Evolutionary conservation across 768 basidiomycete species (phyloP), one percentile per base, ranked within the genome.

Genomic region (Tulasnella calospora): DNA sequence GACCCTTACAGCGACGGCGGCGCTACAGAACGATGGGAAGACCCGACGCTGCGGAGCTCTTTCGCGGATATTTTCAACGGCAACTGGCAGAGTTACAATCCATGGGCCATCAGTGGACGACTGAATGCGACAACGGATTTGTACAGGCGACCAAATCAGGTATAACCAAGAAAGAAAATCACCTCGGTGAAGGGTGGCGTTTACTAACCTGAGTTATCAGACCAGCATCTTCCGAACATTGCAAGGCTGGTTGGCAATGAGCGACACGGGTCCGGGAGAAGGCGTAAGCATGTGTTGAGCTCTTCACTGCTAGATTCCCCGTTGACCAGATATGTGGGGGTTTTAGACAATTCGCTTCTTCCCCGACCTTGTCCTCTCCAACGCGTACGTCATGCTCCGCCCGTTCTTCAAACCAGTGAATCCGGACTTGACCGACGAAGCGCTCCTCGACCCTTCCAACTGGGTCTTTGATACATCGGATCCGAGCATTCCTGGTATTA

Each of bases 241-340:
- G 85, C 92, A 93, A 81, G 92, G 92, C n/a, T 94, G 92, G 92
- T 83, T 92, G 19, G 87, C 91, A 1, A 86, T 92, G 86, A 90
- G 89, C 80, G 88, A 91, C 81, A 93, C 89, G 17, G 90, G 86
- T 0, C 92, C 92, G 0, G 88, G 86, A 0, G 87, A 93, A 82
- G 93, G 93, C 51, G 77, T 78, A 57, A 47, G 77, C 70, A 72
- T 77, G n/a, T 71, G 21, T 33, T 40, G 23, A 19, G 36, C 77
- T n/a, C n/a, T 41, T 47, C 36, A 21, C 13, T 12, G 15, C 47
- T 55, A 9, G 38, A 15, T 21, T 72, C 17, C 30, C 40, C 19
- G 13, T n/a, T 38, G 4, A 55, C 47, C 17, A 46, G n/a, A 30
- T 71, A 71, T 40, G 33, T 15, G 35, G 5, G 51, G 5, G n/a